Evolutionary conservation across 2,329 filamentous ascomycete species (phyloP).

Genomic region (Fusarium nematophilum): DNA sequence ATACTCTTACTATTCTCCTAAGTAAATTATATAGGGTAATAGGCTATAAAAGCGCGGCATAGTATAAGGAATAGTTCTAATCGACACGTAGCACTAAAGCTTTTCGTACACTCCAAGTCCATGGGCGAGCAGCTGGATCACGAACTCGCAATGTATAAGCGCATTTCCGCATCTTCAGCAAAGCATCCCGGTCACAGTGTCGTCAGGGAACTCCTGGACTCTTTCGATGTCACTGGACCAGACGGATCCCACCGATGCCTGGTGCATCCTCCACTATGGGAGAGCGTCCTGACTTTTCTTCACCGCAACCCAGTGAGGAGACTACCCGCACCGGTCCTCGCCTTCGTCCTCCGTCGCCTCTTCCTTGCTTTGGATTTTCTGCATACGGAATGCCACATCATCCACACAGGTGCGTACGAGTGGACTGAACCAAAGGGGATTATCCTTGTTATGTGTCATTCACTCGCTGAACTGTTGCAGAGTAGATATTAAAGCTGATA

Average conservation of each 20-base stretch:
- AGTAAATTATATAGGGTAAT: too few relatives aligned
- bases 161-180: slow-evolving; percentile 44
- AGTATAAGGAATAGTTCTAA: too few relatives aligned
- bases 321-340: slow-evolving; percentile 50
- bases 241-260: slow-evolving; percentile 52
- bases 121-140: slow-evolving; percentile 44
- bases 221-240: slow-evolving; percentile 50
- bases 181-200: slow-evolving; percentile 47
- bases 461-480: slow-evolving; percentile 45
- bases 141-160: slow-evolving; percentile 57
- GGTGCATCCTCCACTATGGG: slow-evolving; percentile 56
- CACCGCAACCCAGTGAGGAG: slow-evolving; percentile 52
- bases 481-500: slow-evolving; percentile 59
- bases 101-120: slow-evolving; percentile 41
- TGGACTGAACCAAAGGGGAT: not conserved
- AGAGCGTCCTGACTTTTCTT: slow-evolving; percentile 54
- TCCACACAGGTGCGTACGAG: slow-evolving; percentile 56
- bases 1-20: too few relatives aligned
- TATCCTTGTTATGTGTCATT: slow-evolving; percentile 27
- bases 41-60: too few relatives aligned
- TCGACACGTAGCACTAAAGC: slow-evolving; percentile 50
- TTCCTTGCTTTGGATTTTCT: slow-evolving; percentile 59
- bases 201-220: slow-evolving; percentile 51
- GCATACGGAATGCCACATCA: slow-evolving; percentile 57
- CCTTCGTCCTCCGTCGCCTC: slow-evolving; percentile 51